phyloP scores from a whole-genome alignment of 441 rosid species.

The Corymbia citriodora region DNA sequence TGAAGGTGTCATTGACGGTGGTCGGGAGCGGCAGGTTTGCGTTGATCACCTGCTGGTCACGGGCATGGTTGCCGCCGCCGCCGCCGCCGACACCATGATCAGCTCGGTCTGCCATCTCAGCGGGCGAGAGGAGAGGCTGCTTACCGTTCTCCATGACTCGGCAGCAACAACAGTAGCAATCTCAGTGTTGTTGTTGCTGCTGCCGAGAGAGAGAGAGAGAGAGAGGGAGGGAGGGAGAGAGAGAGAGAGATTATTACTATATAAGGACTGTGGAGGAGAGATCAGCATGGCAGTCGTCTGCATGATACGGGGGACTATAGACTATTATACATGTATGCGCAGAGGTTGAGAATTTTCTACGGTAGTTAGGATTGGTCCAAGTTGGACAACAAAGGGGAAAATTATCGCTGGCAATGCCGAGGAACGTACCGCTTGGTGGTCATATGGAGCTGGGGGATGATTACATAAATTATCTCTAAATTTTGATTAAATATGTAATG shows the following conservation, averaged over 20 bases:
- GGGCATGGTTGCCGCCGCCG: not conserved
- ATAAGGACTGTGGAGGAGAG: not conserved
- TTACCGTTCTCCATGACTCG: constrained; percentile 26
- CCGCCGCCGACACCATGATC: not conserved
- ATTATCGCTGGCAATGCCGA: not conserved
- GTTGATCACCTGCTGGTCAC: not conserved
- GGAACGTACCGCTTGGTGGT: not conserved
- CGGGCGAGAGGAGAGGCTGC: constrained; percentile 39
- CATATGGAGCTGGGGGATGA: not conserved
- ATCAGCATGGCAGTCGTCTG: not conserved
- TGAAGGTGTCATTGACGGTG: constrained; percentile 2
- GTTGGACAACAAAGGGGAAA: not conserved
- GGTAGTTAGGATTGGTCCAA: not conserved
- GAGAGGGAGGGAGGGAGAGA: not conserved
- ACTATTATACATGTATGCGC: not conserved
- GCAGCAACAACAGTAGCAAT: not conserved
- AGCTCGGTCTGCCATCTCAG: constrained; percentile 2
- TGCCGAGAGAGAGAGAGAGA: not conserved
- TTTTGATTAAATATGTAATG: too few species aligned
- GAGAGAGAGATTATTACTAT: not conserved
- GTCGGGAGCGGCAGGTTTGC: not conserved
- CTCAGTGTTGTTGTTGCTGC: not conserved
- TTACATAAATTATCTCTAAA: too few species aligned
- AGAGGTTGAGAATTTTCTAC: not conserved
- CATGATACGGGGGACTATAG: not conserved